Conservation (phyloP, 768 basidiomycete species). For the Lyophyllum atratum region DNA sequence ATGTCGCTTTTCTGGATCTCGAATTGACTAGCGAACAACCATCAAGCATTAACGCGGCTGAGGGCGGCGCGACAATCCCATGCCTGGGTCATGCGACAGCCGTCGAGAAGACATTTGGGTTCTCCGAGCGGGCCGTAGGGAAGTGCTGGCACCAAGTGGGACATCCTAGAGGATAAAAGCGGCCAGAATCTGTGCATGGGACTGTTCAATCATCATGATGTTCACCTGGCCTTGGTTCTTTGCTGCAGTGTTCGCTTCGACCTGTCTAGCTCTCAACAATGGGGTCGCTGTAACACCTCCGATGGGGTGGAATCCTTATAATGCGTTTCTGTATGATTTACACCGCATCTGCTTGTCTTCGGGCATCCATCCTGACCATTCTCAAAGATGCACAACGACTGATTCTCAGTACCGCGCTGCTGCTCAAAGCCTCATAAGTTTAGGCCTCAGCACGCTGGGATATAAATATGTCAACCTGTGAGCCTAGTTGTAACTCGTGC, state of each 20-base stretch:
- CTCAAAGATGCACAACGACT: conserved; percentile 39
- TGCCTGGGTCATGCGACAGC: conserved; percentile 6
- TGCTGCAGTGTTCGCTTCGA: conserved; percentile 14
- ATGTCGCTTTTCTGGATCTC: too few species aligned
- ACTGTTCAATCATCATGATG: conserved; percentile 5
- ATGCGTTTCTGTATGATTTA: conserved; percentile 41
- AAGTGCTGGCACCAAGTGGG: neutral
- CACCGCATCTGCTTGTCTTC: neutral
- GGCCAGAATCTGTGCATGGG: neutral
- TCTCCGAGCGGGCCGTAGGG: conserved; percentile 11
- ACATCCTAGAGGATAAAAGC: neutral
- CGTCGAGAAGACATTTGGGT: neutral
- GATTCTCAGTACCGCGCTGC: conserved; percentile 41
- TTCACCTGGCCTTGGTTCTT: conserved; percentile 10
- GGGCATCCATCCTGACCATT: neutral
- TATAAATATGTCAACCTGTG: conserved; percentile 48
- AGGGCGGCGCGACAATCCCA: neutral
- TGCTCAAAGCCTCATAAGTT: conserved; percentile 39
- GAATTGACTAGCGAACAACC: neutral
- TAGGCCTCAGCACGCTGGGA: conserved; percentile 38
- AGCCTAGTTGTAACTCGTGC: neutral
- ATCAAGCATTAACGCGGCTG: neutral
- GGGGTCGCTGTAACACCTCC: conserved; percentile 43
- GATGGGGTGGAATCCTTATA: conserved; percentile 54
- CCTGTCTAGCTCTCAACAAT: conserved; percentile 33